A percentile compares a stretch with the other conserved stretches of the same genome.
Conservation (phyloP, 352 stramenopile genomes). For the Phytopythium aichiense region DNA sequence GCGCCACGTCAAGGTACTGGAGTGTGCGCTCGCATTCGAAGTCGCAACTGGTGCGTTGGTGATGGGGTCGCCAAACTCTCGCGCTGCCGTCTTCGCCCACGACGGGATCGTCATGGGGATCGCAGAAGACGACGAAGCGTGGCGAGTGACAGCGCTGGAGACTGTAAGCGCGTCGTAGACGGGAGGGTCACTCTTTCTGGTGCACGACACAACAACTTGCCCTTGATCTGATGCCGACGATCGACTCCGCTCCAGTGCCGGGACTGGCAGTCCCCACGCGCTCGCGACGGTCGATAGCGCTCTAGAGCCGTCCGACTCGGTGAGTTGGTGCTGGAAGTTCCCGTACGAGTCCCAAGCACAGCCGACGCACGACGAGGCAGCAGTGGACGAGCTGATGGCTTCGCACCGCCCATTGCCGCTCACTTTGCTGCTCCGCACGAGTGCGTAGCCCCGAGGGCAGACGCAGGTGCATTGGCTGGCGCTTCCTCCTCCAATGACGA, state of each 20-base stretch:
- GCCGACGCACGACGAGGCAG: background rate
- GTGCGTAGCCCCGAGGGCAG: constrained; percentile 1
- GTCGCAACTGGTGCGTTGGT: background rate
- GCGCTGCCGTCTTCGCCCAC: constrained; percentile 3
- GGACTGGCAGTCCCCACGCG: background rate
- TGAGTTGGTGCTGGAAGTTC: constrained; percentile 1
- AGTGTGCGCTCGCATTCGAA: background rate
- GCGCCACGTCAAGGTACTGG: background rate
- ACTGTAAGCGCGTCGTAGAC: background rate
- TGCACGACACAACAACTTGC: background rate
- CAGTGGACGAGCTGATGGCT: background rate
- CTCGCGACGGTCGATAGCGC: background rate
- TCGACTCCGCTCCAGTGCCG: constrained; percentile 2
- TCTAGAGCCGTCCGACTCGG: background rate
- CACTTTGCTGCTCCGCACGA: background rate
- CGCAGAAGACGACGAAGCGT: background rate
- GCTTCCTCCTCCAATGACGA: background rate
- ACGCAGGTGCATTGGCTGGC: background rate
- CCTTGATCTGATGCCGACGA: background rate
- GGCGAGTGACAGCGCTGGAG: background rate
- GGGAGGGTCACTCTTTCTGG: constrained; percentile 1
- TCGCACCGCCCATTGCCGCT: background rate
- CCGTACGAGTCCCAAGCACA: constrained; percentile 8
- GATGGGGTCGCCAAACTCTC: constrained; percentile 4
- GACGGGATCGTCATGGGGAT: constrained; percentile 2